Evolutionary conservation across 169 alveolate genomes (phyloP).

Genomic region (Eimeria acervulina): DNA sequence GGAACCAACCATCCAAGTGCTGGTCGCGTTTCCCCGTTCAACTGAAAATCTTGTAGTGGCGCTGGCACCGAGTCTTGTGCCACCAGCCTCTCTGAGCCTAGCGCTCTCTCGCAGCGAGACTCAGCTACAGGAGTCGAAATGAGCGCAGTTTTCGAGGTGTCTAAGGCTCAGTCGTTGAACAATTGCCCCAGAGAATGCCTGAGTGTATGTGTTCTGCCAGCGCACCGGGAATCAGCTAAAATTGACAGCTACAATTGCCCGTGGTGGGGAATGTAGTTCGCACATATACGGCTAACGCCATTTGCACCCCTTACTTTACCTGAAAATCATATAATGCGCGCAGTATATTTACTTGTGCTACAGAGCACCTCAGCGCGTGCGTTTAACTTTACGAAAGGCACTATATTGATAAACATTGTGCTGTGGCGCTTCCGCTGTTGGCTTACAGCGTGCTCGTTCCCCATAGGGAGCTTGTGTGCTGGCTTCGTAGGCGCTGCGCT

Average conservation of each 20-base stretch:
- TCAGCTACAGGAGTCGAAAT: not conserved
- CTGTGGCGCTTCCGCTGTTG: not conserved
- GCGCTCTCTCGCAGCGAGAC: not conserved
- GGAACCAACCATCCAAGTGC: not conserved
- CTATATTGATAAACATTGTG: not conserved
- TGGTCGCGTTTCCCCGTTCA: not conserved
- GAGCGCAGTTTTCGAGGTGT: not conserved
- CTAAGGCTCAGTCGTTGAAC: not conserved
- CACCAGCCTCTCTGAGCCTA: not conserved
- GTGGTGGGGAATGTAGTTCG: too few species aligned
- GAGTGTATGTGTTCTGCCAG: not conserved
- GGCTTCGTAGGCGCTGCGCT: not conserved
- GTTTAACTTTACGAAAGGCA: not conserved
- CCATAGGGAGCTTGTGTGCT: not conserved
- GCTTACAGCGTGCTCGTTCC: not conserved
- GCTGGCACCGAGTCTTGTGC: not conserved
- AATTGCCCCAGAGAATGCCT: not conserved
- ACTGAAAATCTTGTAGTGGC: not conserved
- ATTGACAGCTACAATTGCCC: not conserved
- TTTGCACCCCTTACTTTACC: not conserved
- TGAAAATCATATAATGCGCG: not conserved
- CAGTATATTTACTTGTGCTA: not conserved
- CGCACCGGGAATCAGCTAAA: not conserved
- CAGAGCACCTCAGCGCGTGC: not conserved
- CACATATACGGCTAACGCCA: not conserved